Conservation (phyloP, 1,284 basidiomycete species). For the Crucibulum cyathiforme region DNA sequence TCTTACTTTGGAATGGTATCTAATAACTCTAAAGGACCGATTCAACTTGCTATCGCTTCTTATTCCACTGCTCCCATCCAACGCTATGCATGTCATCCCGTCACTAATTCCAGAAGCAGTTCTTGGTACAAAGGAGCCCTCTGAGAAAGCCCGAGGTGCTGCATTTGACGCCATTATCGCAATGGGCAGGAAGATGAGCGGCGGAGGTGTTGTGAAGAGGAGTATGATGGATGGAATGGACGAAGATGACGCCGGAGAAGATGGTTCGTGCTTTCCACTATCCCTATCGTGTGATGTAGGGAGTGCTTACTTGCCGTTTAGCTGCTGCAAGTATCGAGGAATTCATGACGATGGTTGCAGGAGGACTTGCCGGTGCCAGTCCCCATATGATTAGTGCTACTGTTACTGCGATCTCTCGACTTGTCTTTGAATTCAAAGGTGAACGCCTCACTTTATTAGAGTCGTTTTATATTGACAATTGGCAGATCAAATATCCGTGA, state of each 20-base stretch:
- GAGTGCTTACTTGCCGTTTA: slow-evolving; percentile 24
- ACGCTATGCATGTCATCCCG: slow-evolving; percentile 85
- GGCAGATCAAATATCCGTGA: slow-evolving; percentile 72
- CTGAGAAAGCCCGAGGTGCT: slow-evolving; percentile 87
- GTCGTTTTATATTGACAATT: not conserved
- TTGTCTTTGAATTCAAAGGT: slow-evolving; percentile 98
- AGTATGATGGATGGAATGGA: slow-evolving; percentile 84
- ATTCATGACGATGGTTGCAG: slow-evolving; percentile 97
- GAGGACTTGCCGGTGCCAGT: slow-evolving; percentile 90
- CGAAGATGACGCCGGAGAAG: slow-evolving; percentile 58
- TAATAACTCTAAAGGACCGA: slow-evolving; percentile 66
- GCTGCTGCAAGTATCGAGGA: slow-evolving; percentile 88
- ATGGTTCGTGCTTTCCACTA: slow-evolving; percentile 51
- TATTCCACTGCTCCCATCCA: slow-evolving; percentile 73
- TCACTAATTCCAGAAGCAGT: slow-evolving; percentile 94
- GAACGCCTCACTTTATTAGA: not conserved
- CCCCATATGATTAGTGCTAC: slow-evolving; percentile 99
- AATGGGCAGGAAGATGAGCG: slow-evolving; percentile 93
- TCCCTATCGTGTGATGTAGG: not conserved
- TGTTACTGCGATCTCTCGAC: slow-evolving; percentile 90
- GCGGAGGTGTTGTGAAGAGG: slow-evolving; percentile 85
- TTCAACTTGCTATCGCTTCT: slow-evolving; percentile 79
- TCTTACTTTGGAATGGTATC: not conserved
- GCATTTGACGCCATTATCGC: slow-evolving; percentile 92
- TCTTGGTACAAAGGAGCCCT: slow-evolving; percentile 97